These are phyloP conservation scores for Cyclotella baltica DNA, from an alignment of 108 stramenopile genomes.

Conservation along the genomic window DNA sequence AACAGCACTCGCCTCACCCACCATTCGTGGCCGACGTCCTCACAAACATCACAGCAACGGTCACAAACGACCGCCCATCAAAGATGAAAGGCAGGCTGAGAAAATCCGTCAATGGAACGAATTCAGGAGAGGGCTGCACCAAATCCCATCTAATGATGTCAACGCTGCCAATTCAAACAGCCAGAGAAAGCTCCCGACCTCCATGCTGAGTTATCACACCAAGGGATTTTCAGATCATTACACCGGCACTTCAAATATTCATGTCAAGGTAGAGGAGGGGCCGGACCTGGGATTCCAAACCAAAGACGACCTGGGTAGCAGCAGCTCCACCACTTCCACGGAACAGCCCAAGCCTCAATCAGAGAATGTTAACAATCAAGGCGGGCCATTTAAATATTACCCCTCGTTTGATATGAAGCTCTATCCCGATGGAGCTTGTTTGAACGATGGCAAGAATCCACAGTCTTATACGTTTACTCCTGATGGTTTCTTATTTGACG, in stretches of 20 bases:
- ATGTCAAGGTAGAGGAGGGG: conserved; percentile 15
- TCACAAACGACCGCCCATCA: conserved; percentile 18
- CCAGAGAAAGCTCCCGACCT: background rate
- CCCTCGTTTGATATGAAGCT: conserved; percentile 37
- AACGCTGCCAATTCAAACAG: background rate
- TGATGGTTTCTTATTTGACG: conserved; percentile 29
- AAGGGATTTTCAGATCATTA: background rate
- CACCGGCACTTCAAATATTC: background rate
- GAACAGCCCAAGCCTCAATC: background rate
- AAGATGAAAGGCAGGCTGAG: conserved; percentile 21
- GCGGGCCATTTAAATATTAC: conserved; percentile 11
- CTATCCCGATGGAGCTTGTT: conserved; percentile 45
- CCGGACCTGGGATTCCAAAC: conserved; percentile 12
- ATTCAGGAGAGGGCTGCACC: background rate
- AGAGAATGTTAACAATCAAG: background rate
- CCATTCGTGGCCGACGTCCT: background rate
- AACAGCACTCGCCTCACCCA: background rate
- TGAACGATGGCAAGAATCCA: conserved; percentile 36
- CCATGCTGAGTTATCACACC: background rate
- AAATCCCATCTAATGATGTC: background rate
- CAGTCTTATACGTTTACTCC: conserved; percentile 10
- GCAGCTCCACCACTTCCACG: background rate
- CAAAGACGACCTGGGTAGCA: background rate
- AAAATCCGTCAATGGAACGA: conserved; percentile 26
- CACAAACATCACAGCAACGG: background rate